Percentiles rank a stretch among this genome's conserved stretches.
phyloP scores from a whole-genome alignment of 2,329 filamentous ascomycete species.

The Colletotrichum nymphaeae region DNA sequence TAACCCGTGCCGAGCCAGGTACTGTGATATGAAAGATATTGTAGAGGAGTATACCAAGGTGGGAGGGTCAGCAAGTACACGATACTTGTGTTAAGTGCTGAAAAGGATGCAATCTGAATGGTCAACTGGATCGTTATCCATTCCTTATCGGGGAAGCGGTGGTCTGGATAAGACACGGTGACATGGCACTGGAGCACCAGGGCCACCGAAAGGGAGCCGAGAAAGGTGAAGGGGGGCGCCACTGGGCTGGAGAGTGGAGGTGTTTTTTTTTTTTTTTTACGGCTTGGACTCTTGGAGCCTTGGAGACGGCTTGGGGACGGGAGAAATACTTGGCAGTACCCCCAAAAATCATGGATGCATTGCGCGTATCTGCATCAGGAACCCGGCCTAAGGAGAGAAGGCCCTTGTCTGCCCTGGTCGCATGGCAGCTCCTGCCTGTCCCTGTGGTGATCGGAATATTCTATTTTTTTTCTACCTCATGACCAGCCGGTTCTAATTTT shows the following conservation, averaged over 20 bases:
- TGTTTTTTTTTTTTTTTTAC: not conserved
- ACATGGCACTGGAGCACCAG: slow-evolving; percentile 14
- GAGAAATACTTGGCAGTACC: slow-evolving; percentile 24
- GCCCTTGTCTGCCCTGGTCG: slow-evolving; percentile 1
- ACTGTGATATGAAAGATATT: not conserved
- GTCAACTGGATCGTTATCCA: not conserved
- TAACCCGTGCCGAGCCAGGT: not conserved
- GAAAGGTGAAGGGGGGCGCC: not conserved
- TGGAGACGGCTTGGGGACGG: slow-evolving; percentile 13
- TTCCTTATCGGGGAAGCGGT: slow-evolving; percentile 30
- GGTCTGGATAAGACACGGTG: slow-evolving; percentile 23
- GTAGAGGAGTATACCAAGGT: not conserved
- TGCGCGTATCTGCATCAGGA: slow-evolving; percentile 34
- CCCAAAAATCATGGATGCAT: slow-evolving; percentile 26
- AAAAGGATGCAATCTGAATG: slow-evolving; percentile 27
- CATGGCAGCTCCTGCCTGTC: slow-evolving; percentile 21
- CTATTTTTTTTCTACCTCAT: slow-evolving; percentile 16
- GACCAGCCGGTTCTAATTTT: slow-evolving; percentile 1
- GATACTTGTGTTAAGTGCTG: not conserved
- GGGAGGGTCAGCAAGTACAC: not conserved
- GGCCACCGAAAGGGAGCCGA: slow-evolving; percentile 9
- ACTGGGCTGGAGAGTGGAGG: not conserved
- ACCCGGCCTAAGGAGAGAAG: slow-evolving; percentile 3
- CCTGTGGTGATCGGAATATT: slow-evolving; percentile 35
- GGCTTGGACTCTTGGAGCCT: too few species aligned